Conservation (phyloP, 2,329 filamentous ascomycete species). For the Fusarium staphyleae region DNA sequence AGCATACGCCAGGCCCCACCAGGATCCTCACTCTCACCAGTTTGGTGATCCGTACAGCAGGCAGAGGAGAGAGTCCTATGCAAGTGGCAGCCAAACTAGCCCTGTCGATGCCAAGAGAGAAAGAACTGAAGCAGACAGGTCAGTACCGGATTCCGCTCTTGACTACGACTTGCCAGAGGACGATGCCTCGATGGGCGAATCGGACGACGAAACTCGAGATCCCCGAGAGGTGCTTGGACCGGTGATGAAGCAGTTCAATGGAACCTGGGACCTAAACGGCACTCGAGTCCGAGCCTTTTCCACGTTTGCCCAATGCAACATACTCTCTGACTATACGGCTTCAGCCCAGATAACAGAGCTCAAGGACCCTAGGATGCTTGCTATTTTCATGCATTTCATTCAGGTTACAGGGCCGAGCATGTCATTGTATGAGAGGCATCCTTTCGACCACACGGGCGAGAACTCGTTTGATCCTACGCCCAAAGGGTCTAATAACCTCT, state of each 20-base stretch:
- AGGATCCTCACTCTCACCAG: conserved; percentile 27
- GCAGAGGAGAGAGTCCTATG: conserved; percentile 14
- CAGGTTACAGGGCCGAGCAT: conserved; percentile 86
- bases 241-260: conserved; percentile 48
- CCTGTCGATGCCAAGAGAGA: conserved; percentile 14
- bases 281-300: conserved; percentile 59
- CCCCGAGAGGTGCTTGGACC: conserved; percentile 46
- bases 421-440: conserved; percentile 86
- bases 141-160: conserved; percentile 19
- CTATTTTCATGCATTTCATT: conserved; percentile 91
- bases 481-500: conserved; percentile 68
- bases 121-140: conserved; percentile 5
- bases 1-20: conserved; percentile 20
- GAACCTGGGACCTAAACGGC: conserved; percentile 43
- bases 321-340: conserved; percentile 71
- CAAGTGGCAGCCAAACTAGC: conserved; percentile 12
- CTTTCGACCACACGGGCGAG: conserved; percentile 70
- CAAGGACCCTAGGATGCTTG: conserved; percentile 78
- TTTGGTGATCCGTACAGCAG: conserved; percentile 16
- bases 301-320: conserved; percentile 55
- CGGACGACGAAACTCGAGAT: conserved; percentile 62
- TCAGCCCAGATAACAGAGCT: conserved; percentile 73
- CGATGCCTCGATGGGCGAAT: conserved; percentile 67
- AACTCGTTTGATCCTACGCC: conserved; percentile 66
- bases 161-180: conserved; percentile 55